A percentile compares a stretch with the other conserved stretches of the same genome.
Evolutionary conservation across 202 grass and related monocot species (phyloP).

Genomic region (Zizania palustris): DNA sequence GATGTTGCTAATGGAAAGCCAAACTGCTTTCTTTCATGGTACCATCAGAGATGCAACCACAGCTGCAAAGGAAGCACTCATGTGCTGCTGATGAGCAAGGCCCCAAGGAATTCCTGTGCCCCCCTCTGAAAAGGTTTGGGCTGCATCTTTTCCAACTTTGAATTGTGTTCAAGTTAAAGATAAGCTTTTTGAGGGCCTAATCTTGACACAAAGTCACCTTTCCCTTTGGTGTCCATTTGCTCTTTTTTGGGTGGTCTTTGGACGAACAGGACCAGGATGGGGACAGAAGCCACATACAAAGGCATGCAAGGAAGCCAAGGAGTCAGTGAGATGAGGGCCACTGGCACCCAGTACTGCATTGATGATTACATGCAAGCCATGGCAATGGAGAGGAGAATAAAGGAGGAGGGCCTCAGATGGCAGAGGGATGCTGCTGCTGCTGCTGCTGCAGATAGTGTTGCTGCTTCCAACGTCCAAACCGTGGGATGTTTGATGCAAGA

Average conservation of each 20-base stretch:
- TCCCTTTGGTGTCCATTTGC: constrained; percentile 39
- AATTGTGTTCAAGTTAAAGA: constrained; percentile 50
- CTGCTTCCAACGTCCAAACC: constrained; percentile 58
- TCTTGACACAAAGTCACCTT: constrained; percentile 51
- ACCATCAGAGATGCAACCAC: constrained; percentile 59
- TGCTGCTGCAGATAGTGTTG: constrained; percentile 33
- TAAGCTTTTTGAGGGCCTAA: constrained; percentile 43
- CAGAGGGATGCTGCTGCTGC: constrained; percentile 57
- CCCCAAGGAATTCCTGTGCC: constrained; percentile 63
- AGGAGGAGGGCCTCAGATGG: constrained; percentile 69
- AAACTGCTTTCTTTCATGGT: constrained; percentile 63
- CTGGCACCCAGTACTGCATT: constrained; percentile 59
- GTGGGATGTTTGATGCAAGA: constrained; percentile 62
- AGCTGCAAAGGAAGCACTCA: constrained; percentile 66
- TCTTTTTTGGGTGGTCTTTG: constrained; percentile 34
- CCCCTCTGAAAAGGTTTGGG: constrained; percentile 78
- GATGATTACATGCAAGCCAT: constrained; percentile 81
- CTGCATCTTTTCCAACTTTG: constrained; percentile 43
- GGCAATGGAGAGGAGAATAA: constrained; percentile 67
- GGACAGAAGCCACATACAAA: constrained; percentile 50
- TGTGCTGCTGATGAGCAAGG: constrained; percentile 69
- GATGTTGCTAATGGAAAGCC: constrained; percentile 69
- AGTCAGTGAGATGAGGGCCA: constrained; percentile 51
- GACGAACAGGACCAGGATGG: constrained; percentile 60
- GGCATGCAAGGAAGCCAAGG: constrained; percentile 66